A percentile compares a stretch with the other conserved stretches of the same genome.
Conservation (phyloP, 768 basidiomycete genomes). For the Lactifluus volemus region DNA sequence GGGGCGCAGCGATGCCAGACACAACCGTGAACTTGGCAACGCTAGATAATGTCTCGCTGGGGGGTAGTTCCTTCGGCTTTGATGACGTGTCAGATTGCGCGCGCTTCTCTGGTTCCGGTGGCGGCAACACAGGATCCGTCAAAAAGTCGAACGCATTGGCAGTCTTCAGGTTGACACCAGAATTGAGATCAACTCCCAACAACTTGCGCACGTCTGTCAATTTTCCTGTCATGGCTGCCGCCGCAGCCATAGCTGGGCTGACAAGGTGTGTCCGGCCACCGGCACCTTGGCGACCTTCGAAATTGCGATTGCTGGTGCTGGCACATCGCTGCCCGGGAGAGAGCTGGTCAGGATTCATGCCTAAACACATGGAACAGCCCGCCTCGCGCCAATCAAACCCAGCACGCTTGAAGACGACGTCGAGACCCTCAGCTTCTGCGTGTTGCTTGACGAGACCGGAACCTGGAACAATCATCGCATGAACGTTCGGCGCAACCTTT, state of each 20-base stretch:
- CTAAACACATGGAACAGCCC: slow-evolving; percentile 64
- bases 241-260: slow-evolving; percentile 61
- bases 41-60: slow-evolving; percentile 25
- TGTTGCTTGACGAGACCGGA: slow-evolving; percentile 59
- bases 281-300: slow-evolving; percentile 54
- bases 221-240: slow-evolving; percentile 50
- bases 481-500: slow-evolving; percentile 42
- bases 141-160: slow-evolving; percentile 69
- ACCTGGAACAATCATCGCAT: slow-evolving; percentile 62
- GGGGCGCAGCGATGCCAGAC: slow-evolving; percentile 45
- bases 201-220: slow-evolving; percentile 52
- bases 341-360: slow-evolving; percentile 65
- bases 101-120: slow-evolving; percentile 29
- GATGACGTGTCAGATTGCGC: slow-evolving; percentile 21
- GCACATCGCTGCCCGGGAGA: slow-evolving; percentile 50
- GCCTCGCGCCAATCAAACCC: slow-evolving; percentile 66
- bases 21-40: slow-evolving; percentile 39
- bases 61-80: slow-evolving; percentile 22
- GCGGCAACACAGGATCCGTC: slow-evolving; percentile 44
- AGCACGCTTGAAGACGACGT: slow-evolving; percentile 52
- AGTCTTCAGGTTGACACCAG: slow-evolving; percentile 51
- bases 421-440: slow-evolving; percentile 56
- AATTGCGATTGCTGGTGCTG: slow-evolving; percentile 58
- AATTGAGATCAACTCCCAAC: slow-evolving; percentile 28
- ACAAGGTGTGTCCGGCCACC: slow-evolving; percentile 57